Evolutionary conservation across 371 early-diverging fungal species (phyloP).

Genomic region (Mortierella polycephala): DNA sequence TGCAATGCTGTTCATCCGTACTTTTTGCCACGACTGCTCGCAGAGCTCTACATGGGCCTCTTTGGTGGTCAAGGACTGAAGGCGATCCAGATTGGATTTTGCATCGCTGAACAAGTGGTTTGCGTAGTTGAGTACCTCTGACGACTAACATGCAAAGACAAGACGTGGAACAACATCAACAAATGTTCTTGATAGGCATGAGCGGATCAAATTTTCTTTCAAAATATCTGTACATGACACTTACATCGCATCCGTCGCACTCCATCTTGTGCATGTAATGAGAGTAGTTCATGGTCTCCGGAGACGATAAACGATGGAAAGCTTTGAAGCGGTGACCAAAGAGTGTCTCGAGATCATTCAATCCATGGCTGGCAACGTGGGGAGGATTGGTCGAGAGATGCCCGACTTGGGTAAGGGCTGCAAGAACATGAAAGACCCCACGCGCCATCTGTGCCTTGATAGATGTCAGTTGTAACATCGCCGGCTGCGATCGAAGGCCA

Average conservation of each 20-base stretch:
- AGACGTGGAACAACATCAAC: background rate
- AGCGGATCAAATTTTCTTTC: slow-evolving; percentile 2
- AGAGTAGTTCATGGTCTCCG: slow-evolving; percentile 58
- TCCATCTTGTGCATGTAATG: slow-evolving; percentile 42
- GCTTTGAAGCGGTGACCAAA: slow-evolving; percentile 71
- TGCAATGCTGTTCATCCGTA: slow-evolving; percentile 17
- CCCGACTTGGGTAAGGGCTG: slow-evolving; percentile 54
- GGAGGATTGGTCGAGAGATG: slow-evolving; percentile 57
- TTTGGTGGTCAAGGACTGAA: slow-evolving; percentile 20
- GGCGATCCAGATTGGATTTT: slow-evolving; percentile 48
- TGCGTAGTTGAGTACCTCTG: slow-evolving; percentile 45
- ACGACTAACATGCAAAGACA: slow-evolving; percentile 17
- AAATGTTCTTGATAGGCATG: background rate
- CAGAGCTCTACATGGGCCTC: slow-evolving; percentile 62
- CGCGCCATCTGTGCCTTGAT: slow-evolving; percentile 21
- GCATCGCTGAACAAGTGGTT: slow-evolving; percentile 44
- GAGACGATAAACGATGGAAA: slow-evolving; percentile 61
- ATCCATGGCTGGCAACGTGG: slow-evolving; percentile 50
- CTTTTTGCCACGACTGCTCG: slow-evolving; percentile 56
- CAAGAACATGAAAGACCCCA: slow-evolving; percentile 29
- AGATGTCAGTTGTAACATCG: background rate
- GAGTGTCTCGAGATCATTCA: slow-evolving; percentile 67
- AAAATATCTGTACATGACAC: background rate
- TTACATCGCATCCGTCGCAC: slow-evolving; percentile 45
- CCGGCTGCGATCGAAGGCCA: background rate